Percentiles rank a stretch among this genome's conserved stretches.
Conservation (phyloP, 2,329 filamentous ascomycete genomes). For the Huntiella abstrusa region DNA sequence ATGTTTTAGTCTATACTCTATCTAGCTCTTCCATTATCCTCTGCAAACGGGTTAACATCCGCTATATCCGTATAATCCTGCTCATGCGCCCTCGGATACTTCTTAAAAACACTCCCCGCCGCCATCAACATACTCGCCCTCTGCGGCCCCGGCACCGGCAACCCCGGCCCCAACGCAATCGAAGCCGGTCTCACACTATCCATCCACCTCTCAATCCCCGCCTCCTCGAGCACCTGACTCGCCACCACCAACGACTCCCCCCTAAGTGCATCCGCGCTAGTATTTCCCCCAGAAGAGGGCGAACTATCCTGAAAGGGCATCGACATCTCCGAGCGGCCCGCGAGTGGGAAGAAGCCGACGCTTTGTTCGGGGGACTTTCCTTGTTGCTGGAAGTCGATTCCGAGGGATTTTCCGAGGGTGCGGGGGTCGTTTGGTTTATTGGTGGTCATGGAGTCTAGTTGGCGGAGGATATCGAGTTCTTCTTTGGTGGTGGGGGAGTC, state of each 20-base stretch:
- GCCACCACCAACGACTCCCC: background rate
- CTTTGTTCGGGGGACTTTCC: background rate
- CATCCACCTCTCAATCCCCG: conserved; percentile 9
- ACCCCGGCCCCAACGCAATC: background rate
- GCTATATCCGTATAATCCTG: conserved; percentile 13
- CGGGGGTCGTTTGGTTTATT: background rate
- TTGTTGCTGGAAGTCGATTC: conserved; percentile 1
- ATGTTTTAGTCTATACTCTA: background rate
- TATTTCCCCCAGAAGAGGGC: background rate
- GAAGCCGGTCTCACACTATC: conserved; percentile 3
- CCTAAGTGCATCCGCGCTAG: background rate
- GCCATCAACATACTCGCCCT: background rate
- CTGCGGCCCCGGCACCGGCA: background rate
- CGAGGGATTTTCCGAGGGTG: too few relatives aligned
- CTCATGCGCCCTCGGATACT: conserved; percentile 11
- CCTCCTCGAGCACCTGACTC: background rate
- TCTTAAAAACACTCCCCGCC: conserved; percentile 9
- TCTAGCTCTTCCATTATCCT: background rate
- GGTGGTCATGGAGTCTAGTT: background rate
- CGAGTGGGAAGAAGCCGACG: conserved; percentile 1
- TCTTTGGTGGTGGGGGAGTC: conserved; percentile 5
- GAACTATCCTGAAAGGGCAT: conserved; percentile 6
- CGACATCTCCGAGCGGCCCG: background rate
- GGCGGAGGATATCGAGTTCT: background rate
- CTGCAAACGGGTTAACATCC: conserved; percentile 9